Percentiles rank a stretch among this genome's conserved stretches.
These are phyloP conservation scores for Globisporangium megalacanthum DNA, from an alignment of 352 stramenopile genomes.

Conservation along the genomic window DNA sequence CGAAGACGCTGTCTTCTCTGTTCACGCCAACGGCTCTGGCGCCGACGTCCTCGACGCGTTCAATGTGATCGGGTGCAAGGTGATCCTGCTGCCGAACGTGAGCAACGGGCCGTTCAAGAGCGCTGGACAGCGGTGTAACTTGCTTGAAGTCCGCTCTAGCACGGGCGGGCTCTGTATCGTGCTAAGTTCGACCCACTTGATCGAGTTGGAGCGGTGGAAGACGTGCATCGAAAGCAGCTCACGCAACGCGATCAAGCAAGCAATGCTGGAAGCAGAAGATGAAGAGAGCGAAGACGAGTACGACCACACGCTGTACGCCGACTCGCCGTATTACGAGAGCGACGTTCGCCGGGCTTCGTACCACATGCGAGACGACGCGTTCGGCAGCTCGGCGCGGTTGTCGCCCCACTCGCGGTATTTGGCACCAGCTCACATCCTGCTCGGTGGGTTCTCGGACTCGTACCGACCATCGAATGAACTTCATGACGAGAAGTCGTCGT, in stretches of 20 bases:
- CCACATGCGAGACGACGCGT: slow-evolving; percentile 6
- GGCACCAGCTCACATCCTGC: slow-evolving; percentile 44
- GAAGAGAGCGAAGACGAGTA: slow-evolving; percentile 31
- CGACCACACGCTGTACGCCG: slow-evolving; percentile 19
- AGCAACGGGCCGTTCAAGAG: slow-evolving; percentile 35
- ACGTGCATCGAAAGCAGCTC: slow-evolving; percentile 53
- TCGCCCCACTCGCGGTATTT: slow-evolving; percentile 19
- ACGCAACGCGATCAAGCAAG: slow-evolving; percentile 29
- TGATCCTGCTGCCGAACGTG: slow-evolving; percentile 56
- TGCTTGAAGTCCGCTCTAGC: slow-evolving; percentile 59
- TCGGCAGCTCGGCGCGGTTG: not conserved
- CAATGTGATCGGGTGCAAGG: slow-evolving; percentile 50
- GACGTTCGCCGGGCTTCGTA: slow-evolving; percentile 6
- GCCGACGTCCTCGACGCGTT: slow-evolving; percentile 63
- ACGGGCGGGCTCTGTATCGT: slow-evolving; percentile 52
- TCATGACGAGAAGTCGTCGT: slow-evolving; percentile 45
- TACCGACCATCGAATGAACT: slow-evolving; percentile 46
- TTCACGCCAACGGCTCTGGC: slow-evolving; percentile 69
- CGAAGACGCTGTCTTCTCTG: slow-evolving; percentile 55
- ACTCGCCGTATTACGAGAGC: slow-evolving; percentile 16
- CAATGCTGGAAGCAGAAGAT: slow-evolving; percentile 9
- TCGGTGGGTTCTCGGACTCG: slow-evolving; percentile 68
- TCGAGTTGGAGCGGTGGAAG: slow-evolving; percentile 72
- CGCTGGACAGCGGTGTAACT: slow-evolving; percentile 18
- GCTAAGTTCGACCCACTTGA: slow-evolving; percentile 46